A percentile compares a stretch with the other conserved stretches of the same genome.
phyloP scores from a whole-genome alignment of 164 flowering plant genomes.

The Litsea cubeba region DNA sequence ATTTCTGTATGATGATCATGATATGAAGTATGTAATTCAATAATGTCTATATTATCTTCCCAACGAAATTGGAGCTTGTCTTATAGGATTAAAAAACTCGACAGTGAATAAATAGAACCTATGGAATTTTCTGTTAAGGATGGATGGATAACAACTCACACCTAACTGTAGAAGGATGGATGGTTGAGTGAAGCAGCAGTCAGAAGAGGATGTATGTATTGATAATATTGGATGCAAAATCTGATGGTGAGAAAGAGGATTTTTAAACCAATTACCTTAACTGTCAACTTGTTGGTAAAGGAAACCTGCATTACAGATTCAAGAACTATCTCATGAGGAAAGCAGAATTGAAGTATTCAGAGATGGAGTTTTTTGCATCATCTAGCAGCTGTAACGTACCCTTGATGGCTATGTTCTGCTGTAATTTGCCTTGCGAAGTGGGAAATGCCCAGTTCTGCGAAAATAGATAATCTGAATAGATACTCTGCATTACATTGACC shows the following conservation, averaged over 20 bases:
- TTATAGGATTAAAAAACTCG: background rate
- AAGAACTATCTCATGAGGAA: conserved; percentile 10
- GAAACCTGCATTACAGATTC: conserved; percentile 13
- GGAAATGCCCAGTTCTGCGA: conserved; percentile 3
- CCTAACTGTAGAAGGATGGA: background rate
- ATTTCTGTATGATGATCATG: background rate
- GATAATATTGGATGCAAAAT: conserved; percentile 1
- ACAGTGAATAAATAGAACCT: conserved; percentile 1
- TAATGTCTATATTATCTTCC: background rate
- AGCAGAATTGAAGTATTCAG: background rate
- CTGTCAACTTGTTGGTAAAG: background rate
- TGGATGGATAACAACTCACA: background rate
- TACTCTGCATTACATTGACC: background rate
- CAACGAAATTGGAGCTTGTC: background rate
- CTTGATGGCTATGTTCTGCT: background rate
- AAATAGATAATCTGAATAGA: background rate
- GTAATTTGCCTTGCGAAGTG: background rate
- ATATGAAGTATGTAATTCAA: background rate
- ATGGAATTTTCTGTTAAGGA: background rate
- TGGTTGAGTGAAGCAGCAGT: background rate
- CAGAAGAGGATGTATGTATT: background rate
- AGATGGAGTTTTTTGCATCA: background rate
- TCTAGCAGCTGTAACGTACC: conserved; percentile 4
- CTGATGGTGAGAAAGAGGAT: no score
- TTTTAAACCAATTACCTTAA: background rate